Conservation (phyloP, 2,329 filamentous ascomycete genomes). For the Akanthomyces uredinophilus region DNA sequence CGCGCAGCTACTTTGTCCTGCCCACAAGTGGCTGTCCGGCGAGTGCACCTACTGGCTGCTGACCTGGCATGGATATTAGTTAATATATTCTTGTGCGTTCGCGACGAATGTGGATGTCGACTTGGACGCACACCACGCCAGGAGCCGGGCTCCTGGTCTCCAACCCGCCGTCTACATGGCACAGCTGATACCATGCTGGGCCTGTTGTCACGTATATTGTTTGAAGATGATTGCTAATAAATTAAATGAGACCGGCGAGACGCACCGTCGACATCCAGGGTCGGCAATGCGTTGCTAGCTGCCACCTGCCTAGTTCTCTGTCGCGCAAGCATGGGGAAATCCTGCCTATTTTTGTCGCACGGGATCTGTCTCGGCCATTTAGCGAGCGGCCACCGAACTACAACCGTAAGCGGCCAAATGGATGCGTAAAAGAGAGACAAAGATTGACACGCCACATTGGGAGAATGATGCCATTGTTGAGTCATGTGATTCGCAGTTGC, state of each 20-base stretch:
- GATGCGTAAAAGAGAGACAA: background rate
- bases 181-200: background rate
- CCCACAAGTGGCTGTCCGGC: background rate
- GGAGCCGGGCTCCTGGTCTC: background rate
- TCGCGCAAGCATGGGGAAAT: background rate
- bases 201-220: constrained; percentile 5
- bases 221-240: constrained; percentile 12
- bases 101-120: background rate
- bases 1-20: background rate
- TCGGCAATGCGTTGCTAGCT: background rate
- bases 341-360: background rate
- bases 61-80: background rate
- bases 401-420: background rate
- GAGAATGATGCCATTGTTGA: background rate
- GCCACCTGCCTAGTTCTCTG: background rate
- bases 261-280: constrained; percentile 1
- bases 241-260: background rate
- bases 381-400: background rate
- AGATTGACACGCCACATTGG: background rate
- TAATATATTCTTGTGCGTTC: constrained; percentile 5
- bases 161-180: background rate
- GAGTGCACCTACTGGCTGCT: background rate
- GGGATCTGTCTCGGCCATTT: background rate
- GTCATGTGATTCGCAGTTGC: background rate
- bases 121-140: background rate